Evolutionary conservation across 148 eudicot species (phyloP).

Genomic region (Rhododendron griersonianum): DNA sequence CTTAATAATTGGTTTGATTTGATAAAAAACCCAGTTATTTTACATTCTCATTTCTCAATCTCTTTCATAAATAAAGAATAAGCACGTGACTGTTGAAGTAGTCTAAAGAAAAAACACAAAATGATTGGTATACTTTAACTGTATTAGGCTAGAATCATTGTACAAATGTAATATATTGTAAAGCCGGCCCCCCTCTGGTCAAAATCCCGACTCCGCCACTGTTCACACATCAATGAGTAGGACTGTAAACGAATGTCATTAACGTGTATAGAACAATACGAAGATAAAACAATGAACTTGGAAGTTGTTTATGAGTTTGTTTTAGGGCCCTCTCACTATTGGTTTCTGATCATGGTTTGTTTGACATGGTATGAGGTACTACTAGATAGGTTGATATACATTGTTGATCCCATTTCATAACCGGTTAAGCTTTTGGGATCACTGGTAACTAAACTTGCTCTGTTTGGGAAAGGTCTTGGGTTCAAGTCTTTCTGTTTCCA

Average conservation of each 20-base stretch:
- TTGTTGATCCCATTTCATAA: neutral
- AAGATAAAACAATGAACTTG: neutral
- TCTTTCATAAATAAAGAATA: no score
- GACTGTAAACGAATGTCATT: neutral
- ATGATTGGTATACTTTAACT: no score
- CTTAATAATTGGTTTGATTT: no score
- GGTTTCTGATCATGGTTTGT: neutral
- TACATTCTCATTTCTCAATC: no score
- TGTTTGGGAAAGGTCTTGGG: neutral
- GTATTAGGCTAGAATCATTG: no score
- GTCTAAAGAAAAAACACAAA: no score
- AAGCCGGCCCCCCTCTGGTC: no score
- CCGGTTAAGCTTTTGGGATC: neutral
- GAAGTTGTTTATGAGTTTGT: neutral
- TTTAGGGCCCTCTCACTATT: neutral
- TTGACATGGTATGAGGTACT: neutral
- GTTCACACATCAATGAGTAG: neutral
- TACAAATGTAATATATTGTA: no score
- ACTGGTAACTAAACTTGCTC: neutral
- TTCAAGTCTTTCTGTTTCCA: neutral
- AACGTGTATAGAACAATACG: neutral
- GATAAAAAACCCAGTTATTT: no score
- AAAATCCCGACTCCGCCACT: no score
- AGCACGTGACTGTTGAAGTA: no score
- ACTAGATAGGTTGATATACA: neutral